These are phyloP conservation scores for Iris pallida DNA, from an alignment of 116 monocot genomes.

Conservation along the genomic window DNA sequence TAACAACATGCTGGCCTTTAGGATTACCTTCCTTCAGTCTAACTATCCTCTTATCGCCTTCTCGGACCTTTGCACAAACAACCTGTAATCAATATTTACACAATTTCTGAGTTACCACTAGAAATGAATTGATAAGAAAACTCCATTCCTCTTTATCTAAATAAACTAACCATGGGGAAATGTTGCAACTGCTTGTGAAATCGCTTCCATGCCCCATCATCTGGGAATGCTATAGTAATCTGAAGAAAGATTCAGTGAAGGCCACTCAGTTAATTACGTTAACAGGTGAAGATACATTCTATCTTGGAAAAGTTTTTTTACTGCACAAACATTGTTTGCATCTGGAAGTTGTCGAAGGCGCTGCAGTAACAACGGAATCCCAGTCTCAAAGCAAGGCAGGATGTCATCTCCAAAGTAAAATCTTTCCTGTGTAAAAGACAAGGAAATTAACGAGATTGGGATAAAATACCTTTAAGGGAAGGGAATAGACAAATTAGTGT, in stretches of 20 bases:
- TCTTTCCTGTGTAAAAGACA: conserved; percentile 57
- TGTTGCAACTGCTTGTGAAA: conserved; percentile 79
- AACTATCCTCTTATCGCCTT: conserved; percentile 89
- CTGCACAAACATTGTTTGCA: conserved; percentile 54
- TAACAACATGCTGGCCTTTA: conserved; percentile 76
- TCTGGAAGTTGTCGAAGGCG: conserved; percentile 81
- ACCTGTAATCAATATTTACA: conserved; percentile 28
- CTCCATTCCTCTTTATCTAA: background rate
- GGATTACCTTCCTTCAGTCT: conserved; percentile 80
- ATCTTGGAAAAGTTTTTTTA: too few relatives aligned
- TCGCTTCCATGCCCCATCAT: conserved; percentile 98
- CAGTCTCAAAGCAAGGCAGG: conserved; percentile 94
- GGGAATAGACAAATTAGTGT: too few relatives aligned
- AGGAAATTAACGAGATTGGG: background rate
- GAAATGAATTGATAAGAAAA: conserved; percentile 5
- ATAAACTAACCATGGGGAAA: conserved; percentile 66
- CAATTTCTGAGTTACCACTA: background rate
- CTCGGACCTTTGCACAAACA: conserved; percentile 83
- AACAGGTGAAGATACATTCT: too few relatives aligned
- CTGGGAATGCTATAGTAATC: conserved; percentile 95
- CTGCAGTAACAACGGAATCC: conserved; percentile 78
- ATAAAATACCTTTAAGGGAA: background rate
- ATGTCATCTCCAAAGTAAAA: conserved; percentile 98
- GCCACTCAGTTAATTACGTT: too few relatives aligned
- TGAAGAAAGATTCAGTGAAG: conserved; percentile 1